phyloP scores from a whole-genome alignment of 768 basidiomycete species.

The Russula brevipes region DNA sequence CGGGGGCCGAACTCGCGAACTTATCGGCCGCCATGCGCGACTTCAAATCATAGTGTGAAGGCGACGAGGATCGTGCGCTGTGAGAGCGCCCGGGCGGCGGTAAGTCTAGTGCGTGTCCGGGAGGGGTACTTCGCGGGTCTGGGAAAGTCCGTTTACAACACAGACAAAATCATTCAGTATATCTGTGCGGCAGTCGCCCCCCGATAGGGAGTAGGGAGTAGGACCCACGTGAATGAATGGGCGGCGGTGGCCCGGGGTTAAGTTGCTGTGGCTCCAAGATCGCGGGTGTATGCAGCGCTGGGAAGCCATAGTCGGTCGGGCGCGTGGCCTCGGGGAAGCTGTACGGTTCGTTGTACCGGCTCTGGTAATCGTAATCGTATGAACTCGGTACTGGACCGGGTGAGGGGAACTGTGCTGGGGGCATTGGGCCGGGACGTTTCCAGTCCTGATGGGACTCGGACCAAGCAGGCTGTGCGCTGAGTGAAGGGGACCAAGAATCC shows the following conservation, averaged over 20 bases:
- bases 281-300: conserved; percentile 1
- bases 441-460: background rate
- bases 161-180: conserved; percentile 4
- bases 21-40: too few species aligned
- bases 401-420: background rate
- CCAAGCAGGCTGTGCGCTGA: background rate
- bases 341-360: conserved; percentile 1
- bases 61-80: too few species aligned
- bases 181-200: background rate
- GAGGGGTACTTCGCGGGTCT: background rate
- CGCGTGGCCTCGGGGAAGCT: background rate
- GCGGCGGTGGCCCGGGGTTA: conserved; percentile 6
- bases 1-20: too few species aligned
- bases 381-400: background rate
- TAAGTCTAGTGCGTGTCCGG: background rate
- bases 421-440: background rate
- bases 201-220: background rate
- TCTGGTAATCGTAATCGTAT: background rate
- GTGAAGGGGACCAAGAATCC: background rate
- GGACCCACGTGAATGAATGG: conserved; percentile 12
- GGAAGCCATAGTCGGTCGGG: background rate
- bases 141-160: background rate
- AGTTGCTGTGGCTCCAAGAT: conserved; percentile 7
- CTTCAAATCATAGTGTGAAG: too few species aligned
- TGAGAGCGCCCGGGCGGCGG: background rate